Evolutionary conservation across 2,329 filamentous ascomycete species (phyloP).

Genomic region (Gnomoniopsis smithogilvyi): DNA sequence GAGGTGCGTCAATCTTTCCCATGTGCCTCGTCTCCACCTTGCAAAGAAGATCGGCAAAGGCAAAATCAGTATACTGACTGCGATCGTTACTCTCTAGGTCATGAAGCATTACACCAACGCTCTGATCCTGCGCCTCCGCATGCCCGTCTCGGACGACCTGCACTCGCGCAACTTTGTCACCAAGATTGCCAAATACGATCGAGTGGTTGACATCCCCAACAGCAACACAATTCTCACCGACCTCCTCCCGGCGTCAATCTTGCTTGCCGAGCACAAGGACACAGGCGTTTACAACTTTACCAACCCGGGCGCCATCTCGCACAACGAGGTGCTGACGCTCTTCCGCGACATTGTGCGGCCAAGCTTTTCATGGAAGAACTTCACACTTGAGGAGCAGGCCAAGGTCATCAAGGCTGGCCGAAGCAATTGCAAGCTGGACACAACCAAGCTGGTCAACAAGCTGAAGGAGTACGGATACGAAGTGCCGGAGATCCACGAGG

Average conservation of each 20-base stretch:
- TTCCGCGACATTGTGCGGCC: constrained; percentile 64
- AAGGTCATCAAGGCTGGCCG: constrained; percentile 66
- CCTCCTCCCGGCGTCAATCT: constrained; percentile 58
- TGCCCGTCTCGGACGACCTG: constrained; percentile 67
- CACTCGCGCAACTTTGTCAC: constrained; percentile 66
- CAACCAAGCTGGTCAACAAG: constrained; percentile 58
- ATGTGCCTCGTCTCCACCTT: neutral
- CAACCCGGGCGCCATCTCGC: constrained; percentile 68
- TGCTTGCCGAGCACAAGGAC: constrained; percentile 59
- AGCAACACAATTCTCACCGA: constrained; percentile 65
- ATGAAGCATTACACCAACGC: constrained; percentile 60
- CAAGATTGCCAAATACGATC: constrained; percentile 64
- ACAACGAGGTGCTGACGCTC: constrained; percentile 63
- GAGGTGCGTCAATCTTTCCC: constrained; percentile 40
- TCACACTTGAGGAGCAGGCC: constrained; percentile 62
- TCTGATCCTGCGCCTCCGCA: constrained; percentile 63
- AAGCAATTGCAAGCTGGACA: constrained; percentile 64
- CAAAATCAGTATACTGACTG: neutral
- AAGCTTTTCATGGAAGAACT: constrained; percentile 61
- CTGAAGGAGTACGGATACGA: constrained; percentile 56
- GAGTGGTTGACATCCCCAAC: constrained; percentile 66
- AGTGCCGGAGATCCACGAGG: constrained; percentile 60
- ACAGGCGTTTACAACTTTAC: constrained; percentile 68
- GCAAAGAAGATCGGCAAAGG: too few species aligned
- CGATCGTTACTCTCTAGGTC: constrained; percentile 37